These are phyloP conservation scores for Puccinia triticina DNA, from an alignment of 1,284 basidiomycete species.

Conservation along the genomic window DNA sequence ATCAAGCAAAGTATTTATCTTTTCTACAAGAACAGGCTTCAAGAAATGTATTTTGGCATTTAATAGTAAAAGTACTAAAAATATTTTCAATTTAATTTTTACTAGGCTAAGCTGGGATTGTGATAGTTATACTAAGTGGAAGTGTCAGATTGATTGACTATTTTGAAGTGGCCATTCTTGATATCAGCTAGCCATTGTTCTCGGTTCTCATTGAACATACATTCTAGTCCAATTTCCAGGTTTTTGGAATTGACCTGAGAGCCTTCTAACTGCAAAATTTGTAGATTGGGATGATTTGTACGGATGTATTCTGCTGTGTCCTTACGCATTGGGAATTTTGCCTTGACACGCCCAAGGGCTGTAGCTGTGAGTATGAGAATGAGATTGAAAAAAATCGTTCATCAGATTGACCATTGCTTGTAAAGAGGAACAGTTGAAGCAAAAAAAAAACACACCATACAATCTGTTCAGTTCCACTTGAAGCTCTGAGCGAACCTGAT, in stretches of 20 bases:
- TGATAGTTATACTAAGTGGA: too few species aligned
- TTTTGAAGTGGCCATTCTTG: too few species aligned
- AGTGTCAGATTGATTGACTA: too few species aligned
- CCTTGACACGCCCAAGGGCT: background rate
- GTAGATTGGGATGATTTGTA: background rate
- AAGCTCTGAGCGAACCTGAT: background rate
- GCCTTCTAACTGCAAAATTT: conserved; percentile 2
- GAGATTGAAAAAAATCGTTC: background rate
- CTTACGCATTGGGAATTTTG: too few species aligned
- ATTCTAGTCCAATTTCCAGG: background rate
- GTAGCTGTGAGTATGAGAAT: background rate
- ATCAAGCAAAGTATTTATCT: too few species aligned
- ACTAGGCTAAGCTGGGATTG: too few species aligned
- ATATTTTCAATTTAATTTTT: too few species aligned
- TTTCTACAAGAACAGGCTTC: too few species aligned
- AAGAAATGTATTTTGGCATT: too few species aligned
- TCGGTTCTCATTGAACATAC: background rate
- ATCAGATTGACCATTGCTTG: background rate
- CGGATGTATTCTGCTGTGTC: background rate
- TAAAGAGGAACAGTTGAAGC: background rate
- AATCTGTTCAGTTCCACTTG: background rate
- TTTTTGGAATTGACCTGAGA: background rate
- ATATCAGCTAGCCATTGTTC: too few species aligned
- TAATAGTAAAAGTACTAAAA: too few species aligned
- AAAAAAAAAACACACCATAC: background rate